These are phyloP conservation scores for Paracoccidioides brasiliensis DNA, from an alignment of 2,329 filamentous ascomycete species.

Conservation along the genomic window DNA sequence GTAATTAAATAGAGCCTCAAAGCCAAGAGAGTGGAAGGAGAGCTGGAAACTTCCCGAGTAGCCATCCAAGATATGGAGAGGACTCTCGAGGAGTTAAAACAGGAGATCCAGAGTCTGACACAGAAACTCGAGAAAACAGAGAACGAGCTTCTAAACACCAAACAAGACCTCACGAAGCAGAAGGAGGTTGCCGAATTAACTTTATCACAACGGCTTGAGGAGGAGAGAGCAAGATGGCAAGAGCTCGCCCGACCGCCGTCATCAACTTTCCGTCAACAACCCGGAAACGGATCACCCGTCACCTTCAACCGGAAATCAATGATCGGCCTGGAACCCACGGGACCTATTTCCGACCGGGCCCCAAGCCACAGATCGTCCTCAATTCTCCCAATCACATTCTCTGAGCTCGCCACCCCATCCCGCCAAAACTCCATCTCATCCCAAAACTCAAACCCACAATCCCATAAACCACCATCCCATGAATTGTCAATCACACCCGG, in stretches of 20 bases:
- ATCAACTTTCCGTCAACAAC: constrained; percentile 22
- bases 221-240: constrained; percentile 50
- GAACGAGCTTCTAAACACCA: constrained; percentile 47
- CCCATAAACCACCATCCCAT: constrained; percentile 15
- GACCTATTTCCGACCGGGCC: constrained; percentile 20
- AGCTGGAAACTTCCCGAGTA: constrained; percentile 54
- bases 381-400: constrained; percentile 22
- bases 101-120: constrained; percentile 41
- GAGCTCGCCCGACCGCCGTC: constrained; percentile 30
- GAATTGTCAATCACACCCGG: constrained; percentile 31
- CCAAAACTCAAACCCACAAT: constrained; percentile 18
- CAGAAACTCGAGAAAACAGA: constrained; percentile 39
- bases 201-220: constrained; percentile 46
- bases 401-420: constrained; percentile 28
- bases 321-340: constrained; percentile 26
- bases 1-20: constrained; percentile 45
- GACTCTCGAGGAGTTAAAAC: constrained; percentile 49
- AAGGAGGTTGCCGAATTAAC: constrained; percentile 46
- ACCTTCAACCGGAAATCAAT: constrained; percentile 27
- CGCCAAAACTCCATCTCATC: constrained; percentile 37
- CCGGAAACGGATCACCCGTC: constrained; percentile 29
- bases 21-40: constrained; percentile 61
- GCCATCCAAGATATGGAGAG: constrained; percentile 34
- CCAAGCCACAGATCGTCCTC: constrained; percentile 30
- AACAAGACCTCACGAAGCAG: constrained; percentile 44